Evolutionary conservation across 2,329 filamentous ascomycete genomes (phyloP), one percentile per base, ranked within the genome.

Genomic region (Stagonosporopsis vannaccii): DNA sequence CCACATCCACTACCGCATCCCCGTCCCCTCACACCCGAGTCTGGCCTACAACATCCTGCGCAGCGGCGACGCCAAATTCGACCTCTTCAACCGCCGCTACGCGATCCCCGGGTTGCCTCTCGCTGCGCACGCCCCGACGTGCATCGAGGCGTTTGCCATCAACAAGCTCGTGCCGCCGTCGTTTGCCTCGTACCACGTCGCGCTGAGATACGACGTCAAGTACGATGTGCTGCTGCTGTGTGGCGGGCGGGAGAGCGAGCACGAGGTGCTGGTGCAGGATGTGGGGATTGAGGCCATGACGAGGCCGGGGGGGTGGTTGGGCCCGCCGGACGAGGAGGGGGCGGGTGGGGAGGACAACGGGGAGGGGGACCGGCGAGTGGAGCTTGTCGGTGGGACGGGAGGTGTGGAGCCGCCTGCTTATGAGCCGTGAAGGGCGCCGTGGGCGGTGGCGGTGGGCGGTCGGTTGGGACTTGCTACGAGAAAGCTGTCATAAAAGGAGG

Each of bases 61-160:
- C 51, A 15, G 22, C 52, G 47, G 40, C 1, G 30, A 40, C 17
- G 32, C 41, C 1, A 63, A 63, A 23, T 63, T 65, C 25, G 62
- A 65, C 30, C 57, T 65, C 2, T 63, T 63, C 59, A 61, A 63
- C 33, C 53, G 62, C 9, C 58, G 65, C 41, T 68, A 62, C 48
- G 55, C 57, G 26, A 65, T 62, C 26, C 62, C 64, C 5, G 64
- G 64, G 2, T 25, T 52, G 2, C 19, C 6, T 8, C 40, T 67
- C 13, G 22, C 59, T 12, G 51, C 60, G 22, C 52, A 41, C 2
- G 46, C 46, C 4, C 51, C 58, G 9, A 64, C 60, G 1, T 30
- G 28, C 2, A 19, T 62, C n/a, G 33, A 61, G 6, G 52, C 51
- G 12, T 59, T 65, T 22, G 55, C 54, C 9, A 58, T 67, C 45